phyloP scores from a whole-genome alignment of 441 rosid species.

The Melastoma candidum region DNA sequence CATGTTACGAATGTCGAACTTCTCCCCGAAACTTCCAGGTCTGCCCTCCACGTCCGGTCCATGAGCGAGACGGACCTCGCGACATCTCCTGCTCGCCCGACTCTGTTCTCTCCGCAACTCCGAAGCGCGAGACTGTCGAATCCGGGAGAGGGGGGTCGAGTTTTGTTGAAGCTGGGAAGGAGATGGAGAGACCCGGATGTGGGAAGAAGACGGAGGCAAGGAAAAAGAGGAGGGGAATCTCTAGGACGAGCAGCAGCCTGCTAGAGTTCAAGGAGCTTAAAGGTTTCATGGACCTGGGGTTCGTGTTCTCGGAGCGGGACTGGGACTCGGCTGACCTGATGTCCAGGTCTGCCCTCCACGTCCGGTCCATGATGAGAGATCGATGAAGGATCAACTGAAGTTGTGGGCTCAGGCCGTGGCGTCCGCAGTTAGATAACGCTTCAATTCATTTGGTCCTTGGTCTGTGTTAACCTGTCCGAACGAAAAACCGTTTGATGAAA shows the following conservation, averaged over 20 bases:
- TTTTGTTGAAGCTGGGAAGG: conserved; percentile 7
- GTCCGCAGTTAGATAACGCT: conserved; percentile 39
- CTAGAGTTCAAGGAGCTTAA: conserved; percentile 50
- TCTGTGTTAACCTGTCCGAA: too few species aligned
- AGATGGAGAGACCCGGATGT: conserved; percentile 3
- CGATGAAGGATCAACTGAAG: conserved; percentile 55
- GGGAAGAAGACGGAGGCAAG: conserved; percentile 4
- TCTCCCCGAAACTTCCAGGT: conserved; percentile 11
- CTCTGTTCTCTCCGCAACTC: conserved; percentile 24
- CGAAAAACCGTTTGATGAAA: too few species aligned
- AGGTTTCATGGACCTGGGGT: conserved; percentile 66
- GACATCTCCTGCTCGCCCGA: conserved; percentile 16
- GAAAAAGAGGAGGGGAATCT: conserved; percentile 6
- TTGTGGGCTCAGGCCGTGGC: conserved; percentile 84
- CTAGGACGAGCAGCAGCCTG: conserved; percentile 28
- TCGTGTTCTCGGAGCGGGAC: conserved; percentile 56
- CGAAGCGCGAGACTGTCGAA: conserved; percentile 36
- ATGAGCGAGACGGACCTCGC: conserved; percentile 32
- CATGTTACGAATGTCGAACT: conserved; percentile 4
- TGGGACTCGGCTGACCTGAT: conserved; percentile 32
- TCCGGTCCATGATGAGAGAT: conserved; percentile 16
- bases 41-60: conserved; percentile 27
- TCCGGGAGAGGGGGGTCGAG: conserved; percentile 37
- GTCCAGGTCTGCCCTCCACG: conserved; percentile 10
- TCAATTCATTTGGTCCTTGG: too few species aligned